Evolutionary conservation across 148 eudicot genomes (phyloP).

Genomic region (Fagopyrum homotropicum): DNA sequence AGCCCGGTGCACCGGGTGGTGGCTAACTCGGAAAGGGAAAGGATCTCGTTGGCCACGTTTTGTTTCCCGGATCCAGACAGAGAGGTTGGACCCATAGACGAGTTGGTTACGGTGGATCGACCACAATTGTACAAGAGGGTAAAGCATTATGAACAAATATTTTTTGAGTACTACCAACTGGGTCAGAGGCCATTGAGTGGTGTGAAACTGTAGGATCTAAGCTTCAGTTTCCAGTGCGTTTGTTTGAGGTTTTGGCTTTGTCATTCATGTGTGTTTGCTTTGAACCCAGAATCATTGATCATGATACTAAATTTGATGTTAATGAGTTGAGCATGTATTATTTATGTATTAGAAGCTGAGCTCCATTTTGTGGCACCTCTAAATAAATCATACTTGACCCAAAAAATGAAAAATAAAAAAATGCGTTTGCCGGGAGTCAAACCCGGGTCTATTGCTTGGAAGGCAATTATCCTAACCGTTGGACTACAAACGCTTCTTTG

Average conservation of each 20-base stretch:
- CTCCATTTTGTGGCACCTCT: no score
- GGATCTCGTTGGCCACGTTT: slow-evolving; percentile 23
- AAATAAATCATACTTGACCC: no score
- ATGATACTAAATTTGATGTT: no score
- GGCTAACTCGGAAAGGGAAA: slow-evolving; percentile 20
- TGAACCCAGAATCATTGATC: background rate
- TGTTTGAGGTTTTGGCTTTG: background rate
- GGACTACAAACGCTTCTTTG: no score
- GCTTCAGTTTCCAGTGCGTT: background rate
- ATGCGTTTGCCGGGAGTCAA: no score
- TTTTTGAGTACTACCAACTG: slow-evolving; percentile 13
- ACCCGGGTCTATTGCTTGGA: no score
- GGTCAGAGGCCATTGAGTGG: slow-evolving; percentile 15
- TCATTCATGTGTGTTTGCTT: background rate
- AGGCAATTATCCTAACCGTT: no score
- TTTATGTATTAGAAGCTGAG: no score
- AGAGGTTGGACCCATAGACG: slow-evolving; percentile 22
- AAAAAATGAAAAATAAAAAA: no score
- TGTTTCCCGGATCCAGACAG: slow-evolving; percentile 14
- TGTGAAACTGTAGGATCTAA: slow-evolving; percentile 13
- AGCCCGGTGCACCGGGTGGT: slow-evolving; percentile 30
- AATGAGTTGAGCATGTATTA: no score
- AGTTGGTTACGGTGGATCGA: slow-evolving; percentile 15
- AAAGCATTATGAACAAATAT: slow-evolving; percentile 5
- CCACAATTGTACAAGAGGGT: slow-evolving; percentile 31